A percentile compares a stretch with the other conserved stretches of the same genome.
These are phyloP conservation scores for Monosporozyma servazzii DNA, from an alignment of 805 yeast species.

Conservation along the genomic window DNA sequence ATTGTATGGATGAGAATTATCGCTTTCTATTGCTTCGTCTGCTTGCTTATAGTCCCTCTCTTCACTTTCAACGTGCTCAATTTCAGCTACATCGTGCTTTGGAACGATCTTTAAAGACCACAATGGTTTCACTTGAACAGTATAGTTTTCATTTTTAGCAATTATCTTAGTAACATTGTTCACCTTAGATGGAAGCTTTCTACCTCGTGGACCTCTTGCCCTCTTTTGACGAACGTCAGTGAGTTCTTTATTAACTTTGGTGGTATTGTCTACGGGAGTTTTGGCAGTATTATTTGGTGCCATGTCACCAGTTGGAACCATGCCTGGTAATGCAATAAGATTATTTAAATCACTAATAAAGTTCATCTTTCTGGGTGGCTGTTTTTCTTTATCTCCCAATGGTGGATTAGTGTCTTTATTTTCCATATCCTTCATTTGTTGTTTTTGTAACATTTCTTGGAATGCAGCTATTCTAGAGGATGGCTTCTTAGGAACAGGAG, in stretches of 20 bases:
- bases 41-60: background rate
- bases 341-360: slow-evolving; percentile 56
- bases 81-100: background rate
- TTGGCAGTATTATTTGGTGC: slow-evolving; percentile 11
- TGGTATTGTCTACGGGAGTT: background rate
- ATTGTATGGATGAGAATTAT: background rate
- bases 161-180: slow-evolving; percentile 32
- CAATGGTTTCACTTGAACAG: slow-evolving; percentile 15
- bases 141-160: slow-evolving; percentile 11
- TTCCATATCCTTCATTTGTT: slow-evolving; percentile 43
- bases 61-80: background rate
- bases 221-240: slow-evolving; percentile 32
- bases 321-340: slow-evolving; percentile 49
- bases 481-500: slow-evolving; percentile 68
- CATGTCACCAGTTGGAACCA: slow-evolving; percentile 29
- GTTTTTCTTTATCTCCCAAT: slow-evolving; percentile 28
- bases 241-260: background rate
- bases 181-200: slow-evolving; percentile 50
- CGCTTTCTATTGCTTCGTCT: background rate
- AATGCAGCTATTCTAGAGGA: slow-evolving; percentile 75
- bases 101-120: slow-evolving; percentile 12
- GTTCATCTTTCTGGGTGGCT: slow-evolving; percentile 21
- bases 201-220: slow-evolving; percentile 67
- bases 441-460: slow-evolving; percentile 60
- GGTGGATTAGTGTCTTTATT: slow-evolving; percentile 22